Base-by-base conservation (phyloP, 805 yeast genomes). In the Sungouiella thailandica region DNA sequence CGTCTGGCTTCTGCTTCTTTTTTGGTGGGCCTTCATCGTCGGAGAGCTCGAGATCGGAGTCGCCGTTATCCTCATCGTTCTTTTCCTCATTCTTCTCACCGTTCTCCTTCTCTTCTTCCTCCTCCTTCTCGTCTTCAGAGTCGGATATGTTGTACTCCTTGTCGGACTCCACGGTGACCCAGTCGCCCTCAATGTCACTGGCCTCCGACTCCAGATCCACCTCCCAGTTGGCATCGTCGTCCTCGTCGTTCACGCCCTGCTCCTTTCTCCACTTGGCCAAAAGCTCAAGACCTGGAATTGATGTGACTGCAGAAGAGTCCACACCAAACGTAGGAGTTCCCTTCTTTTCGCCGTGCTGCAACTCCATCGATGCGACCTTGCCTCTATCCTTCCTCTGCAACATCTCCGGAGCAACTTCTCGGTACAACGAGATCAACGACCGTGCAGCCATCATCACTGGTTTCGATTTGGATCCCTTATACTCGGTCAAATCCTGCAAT, bases 391-490 rank as follows among this genome's bases (percentile, higher is more conserved):
- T 88, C 48, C 80, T 73, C 35, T 75, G 72, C 49, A 93, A 73
- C 97, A 93, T 85, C 44, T 90, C 95, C 5, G 99, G 99, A 2
- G 96, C 97, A 36, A 89, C 81, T 42, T 89, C 97, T 60, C 99
- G 76, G 61, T 85, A 93, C 34, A 93, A 68, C 0, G 93, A 65
- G 37, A 93, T 77, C 60, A 93, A 72, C 4, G 93, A 76, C 49
- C 94, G 77, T 1, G 98, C 96, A 30, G 97, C 98, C 78, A 82
- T 84, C 67, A 80, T 80, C 18, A 93, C 99, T 10, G 95, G 78
- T 64, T 93, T 93, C 26, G 96, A 72, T 60, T 93, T 93, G 17
- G 97, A 88, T 4, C 94, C 94, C 57, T 83, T 85, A 60, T 93
- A 93, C 43, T 80, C 95, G 7, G 83, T 73, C 55, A 93, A 72